Evolutionary conservation across 352 stramenopile genomes (phyloP), one percentile per base, ranked within the genome.

Genomic region (Pythium apleroticum): DNA sequence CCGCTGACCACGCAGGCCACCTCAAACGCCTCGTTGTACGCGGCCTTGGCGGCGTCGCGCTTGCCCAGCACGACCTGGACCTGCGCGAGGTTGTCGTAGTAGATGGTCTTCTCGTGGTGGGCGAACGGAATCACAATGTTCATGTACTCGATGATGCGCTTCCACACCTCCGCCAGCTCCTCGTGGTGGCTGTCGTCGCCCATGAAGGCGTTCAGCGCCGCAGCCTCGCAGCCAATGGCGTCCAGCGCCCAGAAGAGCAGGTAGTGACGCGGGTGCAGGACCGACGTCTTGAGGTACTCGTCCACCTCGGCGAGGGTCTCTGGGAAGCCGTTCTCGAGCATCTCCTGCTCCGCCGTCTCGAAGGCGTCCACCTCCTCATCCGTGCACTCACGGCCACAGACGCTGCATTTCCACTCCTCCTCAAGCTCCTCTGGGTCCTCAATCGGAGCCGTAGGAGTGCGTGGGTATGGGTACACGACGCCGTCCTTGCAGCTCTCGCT

Each of bases 11-110:
- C 35, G 45, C 83, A 91, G 27, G 76, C 76, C 1, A 89, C 68
- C 22, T 89, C 73, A 57, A 77, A 86, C 12, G 83, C 85, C 22
- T 73, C 22, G 14, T 61, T 67, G 63, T 91, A 93, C 22, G 85
- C 82, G 30, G 75, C 66, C 20, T 68, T 78, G 30, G 79, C 81
- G 19, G 71, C 79, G 17, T 63, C 57, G 17, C 84, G 66, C 58
- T 93, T 75, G 11, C 82, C 81, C 15, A 89, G 60, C 25, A 88
- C 73, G 45, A 94, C 78, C 10, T 81, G 74, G 6, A 89, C 82
- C 68, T 94, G 83, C 25, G 85, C 85, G 37, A 91, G 64, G 65
- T 92, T 89, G 72, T 94, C 85, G 69, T 94, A 94, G 69, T 94
- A 90, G 57, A 91, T 90, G 25, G 76, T 88, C 67, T 94, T 94